phyloP scores from a whole-genome alignment of 345 rosid species.

The Citrus cavaleriei region DNA sequence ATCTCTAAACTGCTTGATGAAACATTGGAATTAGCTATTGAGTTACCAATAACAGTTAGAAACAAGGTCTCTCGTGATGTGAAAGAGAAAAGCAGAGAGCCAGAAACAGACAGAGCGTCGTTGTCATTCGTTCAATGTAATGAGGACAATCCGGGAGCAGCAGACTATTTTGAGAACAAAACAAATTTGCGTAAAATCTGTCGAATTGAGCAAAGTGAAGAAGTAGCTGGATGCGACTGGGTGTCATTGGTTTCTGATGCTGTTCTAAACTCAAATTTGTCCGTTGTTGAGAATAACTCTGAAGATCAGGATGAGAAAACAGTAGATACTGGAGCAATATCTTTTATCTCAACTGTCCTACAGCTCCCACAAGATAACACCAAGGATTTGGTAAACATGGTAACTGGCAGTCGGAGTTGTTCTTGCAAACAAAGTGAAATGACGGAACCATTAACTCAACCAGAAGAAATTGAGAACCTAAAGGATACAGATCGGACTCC shows the following conservation, averaged over 20 bases:
- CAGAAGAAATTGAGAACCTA: constrained; percentile 7
- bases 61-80: constrained; percentile 28
- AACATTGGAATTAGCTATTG: constrained; percentile 26
- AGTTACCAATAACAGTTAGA: constrained; percentile 27
- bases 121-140: constrained; percentile 12
- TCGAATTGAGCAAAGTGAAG: constrained; percentile 27
- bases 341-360: constrained; percentile 36
- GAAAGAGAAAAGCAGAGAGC: constrained; percentile 7
- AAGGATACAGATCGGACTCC: constrained; percentile 25
- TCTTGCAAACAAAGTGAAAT: constrained; percentile 17
- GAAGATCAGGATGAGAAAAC: constrained; percentile 25
- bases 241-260: constrained; percentile 31
- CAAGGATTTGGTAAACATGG: constrained; percentile 15
- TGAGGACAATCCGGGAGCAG: constrained; percentile 15
- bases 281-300: constrained; percentile 6
- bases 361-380: constrained; percentile 28
- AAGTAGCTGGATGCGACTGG: constrained; percentile 28
- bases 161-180: constrained; percentile 25
- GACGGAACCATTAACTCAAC: constrained; percentile 15
- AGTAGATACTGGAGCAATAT: constrained; percentile 30
- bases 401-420: constrained; percentile 6
- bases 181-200: constrained; percentile 34
- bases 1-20: constrained; percentile 22
- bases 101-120: constrained; percentile 1
- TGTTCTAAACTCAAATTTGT: constrained; percentile 25